phyloP scores from a whole-genome alignment of 768 basidiomycete genomes.

The Pleurotus cornucopiae region DNA sequence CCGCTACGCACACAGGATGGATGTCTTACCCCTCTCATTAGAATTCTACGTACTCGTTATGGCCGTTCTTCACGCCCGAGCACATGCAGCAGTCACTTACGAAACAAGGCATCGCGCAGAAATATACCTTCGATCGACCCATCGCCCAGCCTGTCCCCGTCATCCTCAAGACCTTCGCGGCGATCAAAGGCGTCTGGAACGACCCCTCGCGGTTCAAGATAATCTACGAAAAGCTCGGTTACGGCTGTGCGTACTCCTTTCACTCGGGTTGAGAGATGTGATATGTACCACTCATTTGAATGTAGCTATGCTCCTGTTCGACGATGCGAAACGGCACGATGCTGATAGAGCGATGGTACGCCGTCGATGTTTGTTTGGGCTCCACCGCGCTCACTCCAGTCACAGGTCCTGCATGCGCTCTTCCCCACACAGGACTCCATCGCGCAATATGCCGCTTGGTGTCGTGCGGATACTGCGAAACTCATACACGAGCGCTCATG shows the following conservation, averaged over 20 bases:
- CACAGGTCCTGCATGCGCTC: slow-evolving; percentile 25
- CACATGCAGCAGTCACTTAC: slow-evolving; percentile 31
- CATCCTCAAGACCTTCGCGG: slow-evolving; percentile 27
- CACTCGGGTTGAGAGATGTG: not conserved
- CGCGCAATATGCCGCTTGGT: slow-evolving; percentile 23
- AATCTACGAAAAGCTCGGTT: slow-evolving; percentile 33
- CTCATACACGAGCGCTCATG: slow-evolving; percentile 26
- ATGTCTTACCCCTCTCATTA: not conserved
- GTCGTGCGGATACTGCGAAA: slow-evolving; percentile 20
- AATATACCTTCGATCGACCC: slow-evolving; percentile 33
- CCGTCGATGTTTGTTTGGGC: not conserved
- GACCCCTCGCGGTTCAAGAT: slow-evolving; percentile 32
- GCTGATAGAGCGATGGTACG: slow-evolving; percentile 21
- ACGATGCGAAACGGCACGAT: slow-evolving; percentile 29
- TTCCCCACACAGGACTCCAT: slow-evolving; percentile 31
- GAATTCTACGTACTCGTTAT: slow-evolving; percentile 44
- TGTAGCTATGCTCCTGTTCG: slow-evolving; percentile 29
- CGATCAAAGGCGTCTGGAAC: slow-evolving; percentile 28
- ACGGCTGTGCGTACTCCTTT: slow-evolving; percentile 21
- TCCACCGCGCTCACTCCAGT: not conserved
- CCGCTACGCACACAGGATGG: not conserved
- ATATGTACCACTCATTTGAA: not conserved
- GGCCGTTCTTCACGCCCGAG: slow-evolving; percentile 56
- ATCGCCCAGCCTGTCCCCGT: slow-evolving; percentile 16
- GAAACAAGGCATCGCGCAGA: slow-evolving; percentile 29